Evolutionary conservation across 148 eudicot species (phyloP).

Genomic region (Silene conica): DNA sequence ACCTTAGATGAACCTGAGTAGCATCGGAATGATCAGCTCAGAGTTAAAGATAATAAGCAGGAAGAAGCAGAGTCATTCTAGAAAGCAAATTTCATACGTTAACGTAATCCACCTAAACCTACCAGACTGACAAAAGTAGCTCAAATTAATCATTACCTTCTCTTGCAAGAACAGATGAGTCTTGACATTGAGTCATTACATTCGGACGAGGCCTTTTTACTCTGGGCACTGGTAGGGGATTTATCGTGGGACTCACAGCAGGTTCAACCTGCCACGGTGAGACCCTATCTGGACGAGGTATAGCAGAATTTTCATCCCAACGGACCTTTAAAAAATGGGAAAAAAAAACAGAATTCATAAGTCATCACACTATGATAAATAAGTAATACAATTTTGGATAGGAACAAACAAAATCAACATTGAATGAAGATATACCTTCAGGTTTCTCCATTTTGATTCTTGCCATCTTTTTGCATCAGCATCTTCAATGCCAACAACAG

Average conservation of each 20-base stretch:
- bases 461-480: slow-evolving; percentile 70
- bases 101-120: background rate
- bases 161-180: slow-evolving; percentile 70
- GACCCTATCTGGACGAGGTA: slow-evolving; percentile 88
- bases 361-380: background rate
- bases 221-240: slow-evolving; percentile 76
- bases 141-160: slow-evolving; percentile 40
- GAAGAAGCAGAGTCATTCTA: background rate
- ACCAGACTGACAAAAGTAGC: background rate
- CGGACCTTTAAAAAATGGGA: slow-evolving; percentile 49
- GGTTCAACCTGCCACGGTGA: slow-evolving; percentile 98
- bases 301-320: slow-evolving; percentile 91
- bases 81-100: background rate
- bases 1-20: slow-evolving; percentile 52
- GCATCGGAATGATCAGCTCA: slow-evolving; percentile 5
- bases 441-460: slow-evolving; percentile 87
- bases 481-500: slow-evolving; percentile 89
- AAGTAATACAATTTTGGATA: background rate
- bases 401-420: background rate
- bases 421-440: slow-evolving; percentile 52
- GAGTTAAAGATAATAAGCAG: no score
- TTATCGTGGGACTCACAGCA: slow-evolving; percentile 64
- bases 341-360: background rate
- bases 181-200: slow-evolving; percentile 54
- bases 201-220: slow-evolving; percentile 76